A percentile compares a stretch with the other conserved stretches of the same genome.
These are phyloP conservation scores for Solanum pimpinellifolium DNA, from an alignment of 257 asterid species.

Conservation along the genomic window DNA sequence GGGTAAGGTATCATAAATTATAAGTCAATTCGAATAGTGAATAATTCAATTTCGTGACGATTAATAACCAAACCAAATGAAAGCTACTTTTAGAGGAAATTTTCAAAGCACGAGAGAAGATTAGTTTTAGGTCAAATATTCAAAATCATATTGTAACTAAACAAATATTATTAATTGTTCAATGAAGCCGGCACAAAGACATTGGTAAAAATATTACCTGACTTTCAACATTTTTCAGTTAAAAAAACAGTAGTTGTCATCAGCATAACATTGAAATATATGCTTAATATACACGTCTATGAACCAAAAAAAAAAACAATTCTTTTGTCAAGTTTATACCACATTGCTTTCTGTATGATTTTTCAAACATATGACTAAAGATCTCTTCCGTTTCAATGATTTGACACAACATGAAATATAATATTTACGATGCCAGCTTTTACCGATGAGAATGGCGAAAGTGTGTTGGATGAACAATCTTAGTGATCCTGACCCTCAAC, in stretches of 20 bases:
- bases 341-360: not conserved
- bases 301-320: not conserved
- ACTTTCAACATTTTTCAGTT: not conserved
- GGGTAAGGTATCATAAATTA: not conserved
- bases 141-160: not conserved
- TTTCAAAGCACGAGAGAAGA: not conserved
- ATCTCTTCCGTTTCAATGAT: not conserved
- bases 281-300: not conserved
- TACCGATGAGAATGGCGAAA: not conserved
- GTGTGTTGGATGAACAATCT: not conserved
- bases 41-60: not conserved
- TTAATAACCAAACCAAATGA: not conserved
- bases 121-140: not conserved
- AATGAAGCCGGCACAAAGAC: not conserved
- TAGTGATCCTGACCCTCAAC: constrained; percentile 19
- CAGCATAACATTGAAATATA: not conserved
- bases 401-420: not conserved
- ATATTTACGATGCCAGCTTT: not conserved
- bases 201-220: not conserved
- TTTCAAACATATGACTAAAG: not conserved
- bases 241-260: not conserved
- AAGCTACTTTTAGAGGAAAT: not conserved
- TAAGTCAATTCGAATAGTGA: not conserved
- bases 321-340: not conserved
- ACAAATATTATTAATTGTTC: not conserved